These are phyloP conservation scores for Schizosaccharomyces pombe DNA, from an alignment of 805 yeast species.

Conservation along the genomic window DNA sequence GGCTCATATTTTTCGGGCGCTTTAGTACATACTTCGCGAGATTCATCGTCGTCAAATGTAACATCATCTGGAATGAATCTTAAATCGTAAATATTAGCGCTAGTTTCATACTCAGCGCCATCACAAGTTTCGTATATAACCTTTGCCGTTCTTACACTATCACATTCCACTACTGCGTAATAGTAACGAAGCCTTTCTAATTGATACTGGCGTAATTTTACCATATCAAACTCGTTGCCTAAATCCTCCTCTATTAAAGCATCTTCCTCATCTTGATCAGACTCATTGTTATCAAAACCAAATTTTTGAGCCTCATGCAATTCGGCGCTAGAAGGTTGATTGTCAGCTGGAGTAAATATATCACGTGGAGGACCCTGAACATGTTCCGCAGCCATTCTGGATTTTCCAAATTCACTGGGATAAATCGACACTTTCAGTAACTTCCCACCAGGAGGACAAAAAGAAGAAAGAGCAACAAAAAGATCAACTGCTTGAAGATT, in stretches of 20 bases:
- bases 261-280: slow-evolving; percentile 23
- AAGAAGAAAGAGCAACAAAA: slow-evolving; percentile 69
- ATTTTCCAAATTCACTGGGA: slow-evolving; percentile 85
- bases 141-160: slow-evolving; percentile 44
- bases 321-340: slow-evolving; percentile 16
- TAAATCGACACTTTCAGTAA: slow-evolving; percentile 47
- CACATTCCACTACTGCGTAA: slow-evolving; percentile 77
- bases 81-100: slow-evolving; percentile 81
- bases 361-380: slow-evolving; percentile 81
- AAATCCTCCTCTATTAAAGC: slow-evolving; percentile 58
- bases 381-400: slow-evolving; percentile 73
- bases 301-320: slow-evolving; percentile 6
- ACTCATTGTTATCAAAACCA: not conserved
- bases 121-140: slow-evolving; percentile 69
- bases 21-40: slow-evolving; percentile 47
- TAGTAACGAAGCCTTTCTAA: slow-evolving; percentile 77
- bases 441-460: slow-evolving; percentile 53
- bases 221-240: slow-evolving; percentile 69
- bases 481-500: slow-evolving; percentile 68
- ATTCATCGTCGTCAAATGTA: slow-evolving; percentile 48
- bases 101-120: slow-evolving; percentile 85
- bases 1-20: slow-evolving; percentile 68
- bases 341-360: slow-evolving; percentile 26
- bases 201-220: slow-evolving; percentile 69
- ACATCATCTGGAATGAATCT: slow-evolving; percentile 84